Conservation (phyloP, 208 protist genomes). For the Strigomonas galati region DNA sequence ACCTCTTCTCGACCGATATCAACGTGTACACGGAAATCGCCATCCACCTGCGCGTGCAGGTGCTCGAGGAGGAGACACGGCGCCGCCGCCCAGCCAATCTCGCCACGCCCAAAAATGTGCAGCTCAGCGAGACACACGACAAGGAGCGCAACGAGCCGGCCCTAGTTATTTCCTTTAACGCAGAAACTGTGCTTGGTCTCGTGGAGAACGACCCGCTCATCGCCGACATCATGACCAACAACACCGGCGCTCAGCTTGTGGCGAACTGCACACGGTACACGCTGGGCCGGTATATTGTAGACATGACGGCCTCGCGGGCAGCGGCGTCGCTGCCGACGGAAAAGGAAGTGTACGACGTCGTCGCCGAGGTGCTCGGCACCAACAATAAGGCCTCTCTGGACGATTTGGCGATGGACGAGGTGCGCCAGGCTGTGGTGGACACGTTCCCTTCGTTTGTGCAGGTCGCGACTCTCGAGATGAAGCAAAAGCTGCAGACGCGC, state of each 20-base stretch:
- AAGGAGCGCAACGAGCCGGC: background rate
- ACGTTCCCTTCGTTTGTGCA: constrained; percentile 2
- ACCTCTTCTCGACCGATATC: background rate
- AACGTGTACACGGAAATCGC: constrained; percentile 1
- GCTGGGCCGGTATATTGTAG: background rate
- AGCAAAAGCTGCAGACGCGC: background rate
- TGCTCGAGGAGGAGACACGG: background rate
- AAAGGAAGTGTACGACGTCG: constrained; percentile 6
- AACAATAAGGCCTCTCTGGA: background rate
- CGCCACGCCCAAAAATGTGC: background rate
- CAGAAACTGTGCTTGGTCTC: background rate
- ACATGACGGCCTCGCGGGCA: constrained; percentile 1
- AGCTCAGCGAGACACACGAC: background rate
- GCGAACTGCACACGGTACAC: background rate
- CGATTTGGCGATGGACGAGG: background rate
- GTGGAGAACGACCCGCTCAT: background rate
- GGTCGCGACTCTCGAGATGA: background rate
- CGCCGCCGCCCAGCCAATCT: background rate
- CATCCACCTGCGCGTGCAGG: background rate
- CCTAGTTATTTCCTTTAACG: constrained; percentile 3
- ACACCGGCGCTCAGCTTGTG: background rate
- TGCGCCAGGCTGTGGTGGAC: background rate
- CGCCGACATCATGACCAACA: background rate
- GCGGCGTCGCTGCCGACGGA: constrained; percentile 4
- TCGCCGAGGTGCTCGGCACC: background rate